Evolutionary conservation across 2,329 filamentous ascomycete genomes (phyloP).

Genomic region (Thielaviopsis musarum): DNA sequence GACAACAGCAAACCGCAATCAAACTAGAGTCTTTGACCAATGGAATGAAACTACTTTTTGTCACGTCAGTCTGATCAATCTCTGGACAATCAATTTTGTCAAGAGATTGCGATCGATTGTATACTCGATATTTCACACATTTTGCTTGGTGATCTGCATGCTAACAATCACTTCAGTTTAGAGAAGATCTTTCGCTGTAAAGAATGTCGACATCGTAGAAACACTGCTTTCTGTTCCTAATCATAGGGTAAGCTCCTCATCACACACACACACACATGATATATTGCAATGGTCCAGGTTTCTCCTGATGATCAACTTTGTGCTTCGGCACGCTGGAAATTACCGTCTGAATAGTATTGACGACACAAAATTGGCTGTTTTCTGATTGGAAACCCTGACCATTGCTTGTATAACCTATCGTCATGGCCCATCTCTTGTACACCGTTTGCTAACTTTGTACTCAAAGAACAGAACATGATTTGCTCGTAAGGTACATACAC

Average conservation of each 20-base stretch:
- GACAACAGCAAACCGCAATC: constrained; percentile 76
- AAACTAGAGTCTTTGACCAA: constrained; percentile 98
- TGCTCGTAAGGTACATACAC: constrained; percentile 9
- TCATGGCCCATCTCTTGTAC: not conserved
- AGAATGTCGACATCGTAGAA: constrained; percentile 5
- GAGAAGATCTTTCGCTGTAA: not conserved
- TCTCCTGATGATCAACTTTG: constrained; percentile 41
- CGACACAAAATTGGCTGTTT: constrained; percentile 69
- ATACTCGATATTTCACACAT: not conserved
- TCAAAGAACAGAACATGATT: constrained; percentile 11
- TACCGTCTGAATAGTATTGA: constrained; percentile 78
- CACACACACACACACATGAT: not conserved
- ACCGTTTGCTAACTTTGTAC: constrained; percentile 19
- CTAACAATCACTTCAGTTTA: constrained; percentile 3
- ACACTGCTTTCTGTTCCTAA: constrained; percentile 1
- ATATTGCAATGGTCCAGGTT: not conserved
- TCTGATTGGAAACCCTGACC: constrained; percentile 38
- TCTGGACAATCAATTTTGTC: not conserved
- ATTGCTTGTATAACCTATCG: not conserved
- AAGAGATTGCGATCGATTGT: constrained; percentile 6
- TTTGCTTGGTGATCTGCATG: not conserved
- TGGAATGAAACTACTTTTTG: constrained; percentile 68
- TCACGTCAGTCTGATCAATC: constrained; percentile 79
- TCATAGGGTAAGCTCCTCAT: constrained; percentile 9
- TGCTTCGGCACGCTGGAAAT: constrained; percentile 70